Evolutionary conservation across 495 filamentous ascomycete genomes (phyloP), one percentile per base, ranked within the genome.

Genomic region (Letharia lupina): DNA sequence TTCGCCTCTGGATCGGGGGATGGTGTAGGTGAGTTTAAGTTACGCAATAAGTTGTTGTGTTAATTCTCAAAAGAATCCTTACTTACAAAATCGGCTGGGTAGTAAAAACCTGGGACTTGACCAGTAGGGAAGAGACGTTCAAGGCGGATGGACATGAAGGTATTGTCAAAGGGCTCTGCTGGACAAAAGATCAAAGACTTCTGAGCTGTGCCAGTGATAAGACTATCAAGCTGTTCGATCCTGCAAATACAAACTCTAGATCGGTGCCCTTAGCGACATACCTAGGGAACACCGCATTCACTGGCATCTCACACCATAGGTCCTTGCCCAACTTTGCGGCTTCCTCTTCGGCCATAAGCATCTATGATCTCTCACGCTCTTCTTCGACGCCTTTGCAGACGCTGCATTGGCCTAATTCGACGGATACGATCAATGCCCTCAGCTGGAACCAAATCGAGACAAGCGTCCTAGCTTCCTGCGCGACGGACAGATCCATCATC

Each of bases 391-490:
- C 91, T 6, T 85, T 88, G 6, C 90, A 96, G 74, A 88, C 88
- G 52, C 81, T 96, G 44, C 80, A 89, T 68, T 96, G 91, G 91
- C 91, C 91, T 39, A 93, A 88, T 7, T 85, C 84, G 47, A 86
- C 88, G 57, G 93, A 97, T 75, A 97, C 95, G n/a, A 93, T 98
- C 76, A 95, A 84, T 28, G 84, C 89, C 13, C 81, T 97, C 64
- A 82, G 89, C 58, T 96, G 98, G 80, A 98, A 98, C 77, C 91
- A 94, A 72, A 87, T 85, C 23, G 94, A 98, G 77, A 96, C 95
- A 1, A 95, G 91, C 0, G 84, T 98, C 62, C 79, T 98, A 42
- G 95, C 84, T 10, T 91, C 90, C 2, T 85, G 85, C 50, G 91
- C 89, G 23, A 88, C 88, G 13, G 94, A 98, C 72, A 86, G 94